Base-by-base conservation (phyloP, 2,329 filamentous ascomycete species). In the Aspergillus glaucus region DNA sequence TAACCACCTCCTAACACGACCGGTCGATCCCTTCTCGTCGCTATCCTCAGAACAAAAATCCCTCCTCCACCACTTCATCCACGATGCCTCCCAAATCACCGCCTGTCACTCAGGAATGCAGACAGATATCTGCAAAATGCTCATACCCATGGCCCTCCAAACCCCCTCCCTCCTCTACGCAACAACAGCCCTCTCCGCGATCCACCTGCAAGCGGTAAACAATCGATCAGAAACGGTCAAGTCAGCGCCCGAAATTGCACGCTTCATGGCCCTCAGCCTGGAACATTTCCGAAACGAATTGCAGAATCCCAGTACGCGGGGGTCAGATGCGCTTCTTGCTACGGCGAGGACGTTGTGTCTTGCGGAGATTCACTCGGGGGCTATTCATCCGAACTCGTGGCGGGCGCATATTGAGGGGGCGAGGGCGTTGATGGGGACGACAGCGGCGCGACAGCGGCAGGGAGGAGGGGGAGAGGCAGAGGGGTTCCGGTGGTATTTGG, bases 111-210 rank as follows among this genome's bases (percentile, higher is more conserved):
- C 62, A 1, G 62, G 66, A 36, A 69, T 72, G 63, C 70, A 71
- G 42, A 61, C 61, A 37, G 66, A 72, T 45, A 69, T 73, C 44
- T 73, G 70, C 54, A 61, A 63, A 17, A 66, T 71, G 63, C 62
- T 73, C 12, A 58, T 74, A n/a, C 70, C 71, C 2, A 72, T 73
- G 69, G 70, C 68, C 19, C 57, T 72, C 1, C 66, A 71, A 45
- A 72, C 64, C 8, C 70, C 68, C 2, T 70, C 70, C 1, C 58
- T 74, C 44, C 60, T 73, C 21, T 69, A 72, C 51, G 70, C 69
- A 17, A 74, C 69, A 17, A 67, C 70, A 47, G 70, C 71, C 1
- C 60, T 73, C 19, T 71, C 71, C 3, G 70, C 70, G 10, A 67
- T 74, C 19, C 71, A 74, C 48, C 61, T 71, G 1, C 62, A 67